Evolutionary conservation across 1,139 yeast species (phyloP).

Genomic region (Blastobotrys ciferrii): DNA sequence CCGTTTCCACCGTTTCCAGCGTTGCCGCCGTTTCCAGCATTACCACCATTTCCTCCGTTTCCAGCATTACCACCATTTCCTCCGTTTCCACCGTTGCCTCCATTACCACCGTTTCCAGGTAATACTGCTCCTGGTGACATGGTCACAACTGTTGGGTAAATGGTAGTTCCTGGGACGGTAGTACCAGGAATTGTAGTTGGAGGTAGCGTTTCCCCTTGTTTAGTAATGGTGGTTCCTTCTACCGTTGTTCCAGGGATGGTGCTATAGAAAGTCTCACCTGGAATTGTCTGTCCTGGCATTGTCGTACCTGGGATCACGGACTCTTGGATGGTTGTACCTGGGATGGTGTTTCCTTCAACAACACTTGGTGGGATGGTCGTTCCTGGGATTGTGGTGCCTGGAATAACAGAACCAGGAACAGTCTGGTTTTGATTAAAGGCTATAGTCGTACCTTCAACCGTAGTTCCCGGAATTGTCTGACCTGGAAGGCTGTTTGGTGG

Average conservation of each 20-base stretch:
- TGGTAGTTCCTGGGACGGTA: conserved; percentile 11
- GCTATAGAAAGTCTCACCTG: too few relatives aligned
- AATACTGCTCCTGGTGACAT: neutral
- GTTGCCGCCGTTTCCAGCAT: neutral
- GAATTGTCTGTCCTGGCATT: conserved; percentile 8
- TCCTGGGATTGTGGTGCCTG: conserved; percentile 17
- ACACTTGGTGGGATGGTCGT: conserved; percentile 14
- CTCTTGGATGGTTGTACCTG: conserved; percentile 9
- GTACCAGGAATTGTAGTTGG: conserved; percentile 18
- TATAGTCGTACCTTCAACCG: neutral
- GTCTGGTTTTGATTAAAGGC: neutral
- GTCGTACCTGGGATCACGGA: conserved; percentile 8
- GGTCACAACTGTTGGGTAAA: conserved; percentile 2
- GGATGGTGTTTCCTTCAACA: conserved; percentile 10
- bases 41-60: neutral
- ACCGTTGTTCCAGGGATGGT: conserved; percentile 21
- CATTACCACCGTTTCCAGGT: neutral
- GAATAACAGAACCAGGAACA: conserved; percentile 19
- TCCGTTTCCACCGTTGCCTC: neutral
- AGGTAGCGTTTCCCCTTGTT: conserved; percentile 21
- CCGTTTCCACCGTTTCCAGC: neutral
- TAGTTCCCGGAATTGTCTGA: conserved; percentile 7
- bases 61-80: neutral
- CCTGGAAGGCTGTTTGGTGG: conserved; percentile 21
- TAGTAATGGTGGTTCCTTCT: conserved; percentile 21